A percentile compares a stretch with the other conserved stretches of the same genome.
These are phyloP conservation scores for Aureobasidium leucospermi DNA, from an alignment of 2,329 filamentous ascomycete genomes.

Conservation along the genomic window DNA sequence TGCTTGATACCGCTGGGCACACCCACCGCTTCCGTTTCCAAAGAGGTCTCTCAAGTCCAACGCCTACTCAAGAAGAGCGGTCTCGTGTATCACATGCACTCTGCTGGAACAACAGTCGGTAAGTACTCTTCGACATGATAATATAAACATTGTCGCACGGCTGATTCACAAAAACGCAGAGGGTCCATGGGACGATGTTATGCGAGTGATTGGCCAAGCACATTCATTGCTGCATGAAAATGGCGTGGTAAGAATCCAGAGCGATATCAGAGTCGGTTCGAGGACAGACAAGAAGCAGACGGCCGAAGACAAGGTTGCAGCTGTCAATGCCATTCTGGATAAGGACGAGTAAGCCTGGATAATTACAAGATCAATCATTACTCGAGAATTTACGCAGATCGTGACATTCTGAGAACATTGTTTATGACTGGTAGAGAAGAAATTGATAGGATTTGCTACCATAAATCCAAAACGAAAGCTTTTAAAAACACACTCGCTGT, in stretches of 20 bases:
- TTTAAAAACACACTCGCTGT: constrained; percentile 9
- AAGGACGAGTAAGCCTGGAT: constrained; percentile 20
- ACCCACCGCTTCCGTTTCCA: constrained; percentile 42
- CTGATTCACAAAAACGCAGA: constrained; percentile 46
- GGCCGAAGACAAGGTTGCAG: constrained; percentile 69
- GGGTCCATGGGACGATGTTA: constrained; percentile 83
- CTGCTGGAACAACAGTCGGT: constrained; percentile 89
- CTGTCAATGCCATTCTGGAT: constrained; percentile 48
- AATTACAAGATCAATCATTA: not conserved
- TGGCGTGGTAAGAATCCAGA: constrained; percentile 78
- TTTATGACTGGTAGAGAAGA: not conserved
- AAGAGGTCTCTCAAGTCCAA: constrained; percentile 82
- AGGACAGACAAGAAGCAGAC: constrained; percentile 81
- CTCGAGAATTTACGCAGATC: no score
- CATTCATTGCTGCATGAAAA: constrained; percentile 69
- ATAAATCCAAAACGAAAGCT: not conserved
- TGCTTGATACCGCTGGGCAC: constrained; percentile 75
- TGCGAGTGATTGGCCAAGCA: constrained; percentile 77
- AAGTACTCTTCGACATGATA: constrained; percentile 29
- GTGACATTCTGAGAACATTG: no score
- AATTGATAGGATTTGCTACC: not conserved
- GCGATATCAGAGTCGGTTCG: constrained; percentile 77
- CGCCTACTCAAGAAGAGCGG: constrained; percentile 73
- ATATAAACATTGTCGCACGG: not conserved
- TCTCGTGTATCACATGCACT: constrained; percentile 82